Conservation (phyloP, 257 asterid genomes). For the Gentiana dahurica region DNA sequence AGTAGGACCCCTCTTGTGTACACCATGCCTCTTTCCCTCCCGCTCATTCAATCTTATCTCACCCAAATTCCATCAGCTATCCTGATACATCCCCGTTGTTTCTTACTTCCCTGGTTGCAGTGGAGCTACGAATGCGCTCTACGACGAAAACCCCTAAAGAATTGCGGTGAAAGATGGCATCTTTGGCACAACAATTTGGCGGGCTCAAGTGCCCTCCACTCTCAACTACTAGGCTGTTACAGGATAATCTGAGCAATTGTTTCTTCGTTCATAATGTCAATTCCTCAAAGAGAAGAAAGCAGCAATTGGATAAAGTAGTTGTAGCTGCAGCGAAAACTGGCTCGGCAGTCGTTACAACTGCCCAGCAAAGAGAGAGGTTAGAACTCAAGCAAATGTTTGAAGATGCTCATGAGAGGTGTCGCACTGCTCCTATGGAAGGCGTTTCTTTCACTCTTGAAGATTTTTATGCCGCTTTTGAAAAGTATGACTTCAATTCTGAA, state of each 20-base stretch:
- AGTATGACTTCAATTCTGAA: slow-evolving; percentile 80
- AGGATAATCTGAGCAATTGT: neutral
- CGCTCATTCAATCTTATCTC: too few species aligned
- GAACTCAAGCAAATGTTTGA: slow-evolving; percentile 85
- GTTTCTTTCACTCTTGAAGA: slow-evolving; percentile 75
- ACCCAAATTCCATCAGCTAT: too few species aligned
- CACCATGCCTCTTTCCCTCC: too few species aligned
- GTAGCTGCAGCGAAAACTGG: slow-evolving; percentile 30
- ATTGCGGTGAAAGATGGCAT: slow-evolving; percentile 33
- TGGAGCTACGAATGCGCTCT: too few species aligned
- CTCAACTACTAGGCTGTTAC: slow-evolving; percentile 21
- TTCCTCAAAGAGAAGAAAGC: slow-evolving; percentile 10
- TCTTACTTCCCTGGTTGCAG: too few species aligned
- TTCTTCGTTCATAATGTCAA: neutral
- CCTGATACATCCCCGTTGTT: too few species aligned
- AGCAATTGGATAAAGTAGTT: slow-evolving; percentile 11
- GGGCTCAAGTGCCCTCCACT: slow-evolving; percentile 67
- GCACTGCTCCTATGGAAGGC: slow-evolving; percentile 69
- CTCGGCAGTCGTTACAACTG: slow-evolving; percentile 28
- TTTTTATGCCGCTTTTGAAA: slow-evolving; percentile 56
- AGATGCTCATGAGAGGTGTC: slow-evolving; percentile 81
- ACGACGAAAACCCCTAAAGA: too few species aligned
- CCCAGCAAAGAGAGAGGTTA: slow-evolving; percentile 61
- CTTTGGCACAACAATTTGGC: slow-evolving; percentile 62
- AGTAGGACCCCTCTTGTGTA: too few species aligned